These are phyloP conservation scores for Arabidopsis hybrid DNA, from an alignment of 441 rosid species.

Conservation along the genomic window DNA sequence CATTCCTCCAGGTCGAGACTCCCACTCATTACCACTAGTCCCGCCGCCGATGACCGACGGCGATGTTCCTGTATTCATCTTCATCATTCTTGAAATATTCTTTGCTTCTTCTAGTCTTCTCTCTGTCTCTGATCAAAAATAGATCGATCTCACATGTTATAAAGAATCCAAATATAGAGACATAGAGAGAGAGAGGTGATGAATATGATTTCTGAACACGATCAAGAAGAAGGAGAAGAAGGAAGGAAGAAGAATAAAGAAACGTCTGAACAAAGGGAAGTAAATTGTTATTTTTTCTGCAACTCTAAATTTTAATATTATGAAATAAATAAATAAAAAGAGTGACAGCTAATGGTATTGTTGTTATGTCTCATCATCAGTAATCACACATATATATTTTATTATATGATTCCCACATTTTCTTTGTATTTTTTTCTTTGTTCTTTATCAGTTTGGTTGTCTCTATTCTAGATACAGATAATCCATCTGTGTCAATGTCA, in stretches of 20 bases:
- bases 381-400: conserved; percentile 35
- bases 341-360: conserved; percentile 75
- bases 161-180: conserved; percentile 26
- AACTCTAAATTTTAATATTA: conserved; percentile 14
- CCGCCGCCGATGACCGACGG: conserved; percentile 50
- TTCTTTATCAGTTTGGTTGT: conserved; percentile 42
- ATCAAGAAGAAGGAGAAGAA: conserved; percentile 30
- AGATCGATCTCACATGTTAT: conserved; percentile 39
- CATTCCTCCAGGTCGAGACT: conserved; percentile 98
- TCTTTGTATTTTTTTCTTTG: conserved; percentile 19
- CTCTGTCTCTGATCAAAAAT: conserved; percentile 5
- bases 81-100: conserved; percentile 64
- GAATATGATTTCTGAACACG: conserved; percentile 39
- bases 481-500: conserved; percentile 42
- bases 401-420: conserved; percentile 34
- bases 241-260: conserved; percentile 40
- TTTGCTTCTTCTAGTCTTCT: conserved; percentile 19
- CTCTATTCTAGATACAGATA: conserved; percentile 39
- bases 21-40: conserved; percentile 73
- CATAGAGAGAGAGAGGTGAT: conserved; percentile 19
- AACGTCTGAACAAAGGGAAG: conserved; percentile 50
- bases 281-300: conserved; percentile 26
- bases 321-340: conserved; percentile 51
- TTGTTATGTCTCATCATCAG: conserved; percentile 52
- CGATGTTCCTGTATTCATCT: conserved; percentile 60